Percentiles rank a stretch among this genome's conserved stretches.
These are phyloP conservation scores for Singerocomus rubriflavus DNA, from an alignment of 1,284 basidiomycete species.

Conservation along the genomic window DNA sequence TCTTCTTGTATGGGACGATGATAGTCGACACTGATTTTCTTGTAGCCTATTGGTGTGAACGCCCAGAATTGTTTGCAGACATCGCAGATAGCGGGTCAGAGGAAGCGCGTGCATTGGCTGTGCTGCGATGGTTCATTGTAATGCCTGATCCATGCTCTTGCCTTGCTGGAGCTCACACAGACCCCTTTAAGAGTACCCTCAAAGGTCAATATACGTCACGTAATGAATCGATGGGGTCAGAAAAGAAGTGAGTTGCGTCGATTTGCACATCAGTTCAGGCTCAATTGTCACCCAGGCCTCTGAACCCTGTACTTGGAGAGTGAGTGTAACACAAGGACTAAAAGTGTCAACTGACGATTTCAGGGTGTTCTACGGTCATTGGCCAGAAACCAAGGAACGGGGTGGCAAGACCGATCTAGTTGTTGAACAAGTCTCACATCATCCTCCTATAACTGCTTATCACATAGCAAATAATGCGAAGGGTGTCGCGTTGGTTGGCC, in stretches of 20 bases:
- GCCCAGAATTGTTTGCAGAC: constrained; percentile 77
- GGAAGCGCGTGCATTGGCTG: constrained; percentile 71
- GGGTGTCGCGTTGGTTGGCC: constrained; percentile 80
- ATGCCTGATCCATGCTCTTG: constrained; percentile 18
- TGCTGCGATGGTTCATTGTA: constrained; percentile 90
- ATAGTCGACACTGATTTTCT: constrained; percentile 5
- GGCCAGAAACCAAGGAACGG: constrained; percentile 79
- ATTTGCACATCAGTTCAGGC: constrained; percentile 4
- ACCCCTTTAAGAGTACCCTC: constrained; percentile 64
- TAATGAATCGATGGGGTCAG: constrained; percentile 91
- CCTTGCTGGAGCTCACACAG: constrained; percentile 3
- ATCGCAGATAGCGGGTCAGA: constrained; percentile 75
- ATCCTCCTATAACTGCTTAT: constrained; percentile 87
- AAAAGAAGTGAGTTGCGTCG: constrained; percentile 77
- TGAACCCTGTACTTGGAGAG: constrained; percentile 96
- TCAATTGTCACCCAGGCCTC: constrained; percentile 53
- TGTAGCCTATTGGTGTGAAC: constrained; percentile 89
- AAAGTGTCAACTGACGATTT: constrained; percentile 1
- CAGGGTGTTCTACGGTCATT: constrained; percentile 88
- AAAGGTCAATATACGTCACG: constrained; percentile 94
- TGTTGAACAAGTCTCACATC: constrained; percentile 98
- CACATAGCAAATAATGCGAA: constrained; percentile 83
- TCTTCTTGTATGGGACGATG: constrained; percentile 1
- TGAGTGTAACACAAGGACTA: constrained; percentile 39
- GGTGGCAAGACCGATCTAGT: constrained; percentile 78